phyloP scores from a whole-genome alignment of 75 land plant genomes.

The Sequoiadendron giganteum region DNA sequence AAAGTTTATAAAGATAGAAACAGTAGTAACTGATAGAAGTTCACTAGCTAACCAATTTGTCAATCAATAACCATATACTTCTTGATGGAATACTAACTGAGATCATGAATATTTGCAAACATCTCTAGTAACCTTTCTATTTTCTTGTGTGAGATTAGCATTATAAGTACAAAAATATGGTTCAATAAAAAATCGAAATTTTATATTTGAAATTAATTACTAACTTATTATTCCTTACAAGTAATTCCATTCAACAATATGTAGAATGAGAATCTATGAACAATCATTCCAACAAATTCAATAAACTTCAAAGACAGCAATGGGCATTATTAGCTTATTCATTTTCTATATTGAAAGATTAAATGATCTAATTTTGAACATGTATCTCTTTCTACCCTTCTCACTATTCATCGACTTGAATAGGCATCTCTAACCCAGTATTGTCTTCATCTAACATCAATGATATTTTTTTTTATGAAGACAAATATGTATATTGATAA shows the following conservation, averaged over 20 bases:
- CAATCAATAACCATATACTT: not conserved
- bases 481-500: no score
- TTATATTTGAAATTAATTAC: not conserved
- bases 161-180: not conserved
- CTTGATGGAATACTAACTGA: not conserved
- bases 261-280: not conserved
- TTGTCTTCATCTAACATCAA: not conserved
- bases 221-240: not conserved
- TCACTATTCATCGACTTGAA: not conserved
- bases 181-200: not conserved
- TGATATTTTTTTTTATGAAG: no score
- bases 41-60: not conserved
- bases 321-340: not conserved
- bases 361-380: not conserved
- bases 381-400: not conserved
- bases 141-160: not conserved
- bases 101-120: not conserved
- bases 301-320: not conserved
- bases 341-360: not conserved
- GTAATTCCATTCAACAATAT: not conserved
- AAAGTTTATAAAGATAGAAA: conserved; percentile 6
- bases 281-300: not conserved
- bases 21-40: not conserved
- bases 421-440: not conserved
- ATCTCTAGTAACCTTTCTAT: not conserved